These are phyloP conservation scores for Rubus parviflorus DNA, from an alignment of 306 rosid genomes.

Conservation along the genomic window DNA sequence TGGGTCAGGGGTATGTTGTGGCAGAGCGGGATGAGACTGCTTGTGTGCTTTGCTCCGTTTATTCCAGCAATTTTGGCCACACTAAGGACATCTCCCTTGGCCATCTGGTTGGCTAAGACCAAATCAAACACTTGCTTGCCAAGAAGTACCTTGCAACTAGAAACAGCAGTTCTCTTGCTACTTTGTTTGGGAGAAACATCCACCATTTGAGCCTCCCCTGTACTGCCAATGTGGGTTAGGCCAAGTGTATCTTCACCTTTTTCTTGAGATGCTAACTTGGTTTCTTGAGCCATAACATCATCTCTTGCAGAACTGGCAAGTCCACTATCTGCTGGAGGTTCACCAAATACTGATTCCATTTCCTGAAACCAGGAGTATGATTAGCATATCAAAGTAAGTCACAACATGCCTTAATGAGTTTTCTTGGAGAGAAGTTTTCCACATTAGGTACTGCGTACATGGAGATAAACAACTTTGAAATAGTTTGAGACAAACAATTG, in stretches of 20 bases:
- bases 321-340: slow-evolving; percentile 45
- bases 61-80: slow-evolving; percentile 93
- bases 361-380: slow-evolving; percentile 47
- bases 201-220: slow-evolving; percentile 92
- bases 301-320: slow-evolving; percentile 44
- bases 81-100: slow-evolving; percentile 81
- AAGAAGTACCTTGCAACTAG: slow-evolving; percentile 78
- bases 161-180: slow-evolving; percentile 64
- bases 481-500: not conserved
- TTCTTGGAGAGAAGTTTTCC: not conserved
- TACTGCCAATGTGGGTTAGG: slow-evolving; percentile 64
- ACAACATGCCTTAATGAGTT: not conserved
- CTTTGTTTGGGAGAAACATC: slow-evolving; percentile 80
- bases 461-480: not conserved
- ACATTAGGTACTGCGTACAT: not conserved
- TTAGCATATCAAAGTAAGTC: not conserved
- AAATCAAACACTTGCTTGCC: slow-evolving; percentile 85
- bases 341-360: slow-evolving; percentile 79
- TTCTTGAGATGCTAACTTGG: slow-evolving; percentile 27
- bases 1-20: slow-evolving; percentile 73
- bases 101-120: slow-evolving; percentile 63
- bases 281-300: slow-evolving; percentile 28
- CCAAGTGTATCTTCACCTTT: slow-evolving; percentile 27
- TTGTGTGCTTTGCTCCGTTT: slow-evolving; percentile 82
- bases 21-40: slow-evolving; percentile 77